Percentiles rank a stretch among this genome's conserved stretches.
Conservation (phyloP, 352 stramenopile species). For the Thalassiosira sp. region DNA sequence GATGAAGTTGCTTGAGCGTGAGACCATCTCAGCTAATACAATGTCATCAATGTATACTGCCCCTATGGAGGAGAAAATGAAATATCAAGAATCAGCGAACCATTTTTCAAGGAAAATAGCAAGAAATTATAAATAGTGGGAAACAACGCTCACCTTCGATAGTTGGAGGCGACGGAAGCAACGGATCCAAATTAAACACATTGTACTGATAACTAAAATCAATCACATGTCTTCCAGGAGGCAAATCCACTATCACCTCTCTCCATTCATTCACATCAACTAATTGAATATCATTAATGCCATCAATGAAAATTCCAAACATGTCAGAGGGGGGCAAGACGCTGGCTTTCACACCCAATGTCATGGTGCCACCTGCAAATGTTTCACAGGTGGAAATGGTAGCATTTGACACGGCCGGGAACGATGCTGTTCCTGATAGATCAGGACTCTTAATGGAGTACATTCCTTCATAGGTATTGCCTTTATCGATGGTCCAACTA, state of each 20-base stretch:
- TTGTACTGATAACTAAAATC: constrained; percentile 46
- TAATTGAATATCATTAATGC: constrained; percentile 15
- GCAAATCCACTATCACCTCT: constrained; percentile 18
- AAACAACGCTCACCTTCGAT: constrained; percentile 14
- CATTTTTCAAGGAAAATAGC: background rate
- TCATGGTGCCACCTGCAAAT: constrained; percentile 24
- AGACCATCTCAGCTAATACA: background rate
- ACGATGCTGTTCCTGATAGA: background rate
- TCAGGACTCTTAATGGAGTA: constrained; percentile 44
- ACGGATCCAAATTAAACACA: constrained; percentile 19
- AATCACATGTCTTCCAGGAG: constrained; percentile 27
- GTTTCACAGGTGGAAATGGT: constrained; percentile 13
- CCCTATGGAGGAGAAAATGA: background rate
- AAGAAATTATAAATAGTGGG: background rate
- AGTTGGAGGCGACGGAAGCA: constrained; percentile 20
- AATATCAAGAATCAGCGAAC: background rate
- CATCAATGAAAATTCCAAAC: constrained; percentile 39
- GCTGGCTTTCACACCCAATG: constrained; percentile 1
- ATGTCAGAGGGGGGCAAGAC: constrained; percentile 34
- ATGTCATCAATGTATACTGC: constrained; percentile 16
- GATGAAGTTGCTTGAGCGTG: background rate
- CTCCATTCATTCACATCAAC: constrained; percentile 38
- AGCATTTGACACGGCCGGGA: constrained; percentile 16
- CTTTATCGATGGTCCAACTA: constrained; percentile 25
- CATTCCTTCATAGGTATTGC: constrained; percentile 12